phyloP scores from a whole-genome alignment of 495 filamentous ascomycete genomes.

The Trichoderma parareesei region DNA sequence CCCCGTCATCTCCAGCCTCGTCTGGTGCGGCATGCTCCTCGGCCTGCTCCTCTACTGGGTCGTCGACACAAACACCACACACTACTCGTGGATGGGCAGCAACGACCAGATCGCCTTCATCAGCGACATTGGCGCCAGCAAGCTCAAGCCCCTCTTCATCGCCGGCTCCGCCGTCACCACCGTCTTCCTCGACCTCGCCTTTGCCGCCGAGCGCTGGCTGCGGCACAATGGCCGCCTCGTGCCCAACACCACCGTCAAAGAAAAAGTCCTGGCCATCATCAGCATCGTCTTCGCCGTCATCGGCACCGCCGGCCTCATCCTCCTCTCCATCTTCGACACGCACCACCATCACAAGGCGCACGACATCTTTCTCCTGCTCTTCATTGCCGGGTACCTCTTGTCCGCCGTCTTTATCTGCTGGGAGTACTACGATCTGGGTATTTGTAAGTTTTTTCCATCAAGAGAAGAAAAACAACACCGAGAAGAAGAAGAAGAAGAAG shows the following conservation, averaged over 20 bases:
- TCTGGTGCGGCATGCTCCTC: conserved; percentile 66
- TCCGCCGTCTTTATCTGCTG: conserved; percentile 78
- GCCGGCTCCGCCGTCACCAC: conserved; percentile 70
- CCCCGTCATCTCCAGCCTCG: conserved; percentile 66
- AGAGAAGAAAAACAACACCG: background rate
- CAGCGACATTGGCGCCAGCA: conserved; percentile 64
- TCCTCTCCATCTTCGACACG: conserved; percentile 81
- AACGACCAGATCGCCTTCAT: conserved; percentile 73
- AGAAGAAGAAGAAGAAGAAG: background rate
- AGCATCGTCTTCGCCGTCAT: conserved; percentile 66
- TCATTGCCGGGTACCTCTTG: conserved; percentile 76
- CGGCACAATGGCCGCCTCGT: conserved; percentile 67
- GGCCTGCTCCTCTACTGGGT: conserved; percentile 56
- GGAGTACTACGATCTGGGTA: conserved; percentile 77
- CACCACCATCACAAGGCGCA: conserved; percentile 55
- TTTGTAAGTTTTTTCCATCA: background rate
- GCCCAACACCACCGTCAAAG: conserved; percentile 54
- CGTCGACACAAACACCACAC: conserved; percentile 41
- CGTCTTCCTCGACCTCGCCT: conserved; percentile 74
- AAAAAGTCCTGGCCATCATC: conserved; percentile 61
- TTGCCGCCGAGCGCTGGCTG: conserved; percentile 73
- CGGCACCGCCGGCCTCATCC: conserved; percentile 71
- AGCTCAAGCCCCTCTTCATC: conserved; percentile 82
- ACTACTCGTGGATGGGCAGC: conserved; percentile 59
- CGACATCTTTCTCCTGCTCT: conserved; percentile 69